phyloP scores from a whole-genome alignment of 2,329 filamentous ascomycete genomes.

The Chaetomium strumarium region DNA sequence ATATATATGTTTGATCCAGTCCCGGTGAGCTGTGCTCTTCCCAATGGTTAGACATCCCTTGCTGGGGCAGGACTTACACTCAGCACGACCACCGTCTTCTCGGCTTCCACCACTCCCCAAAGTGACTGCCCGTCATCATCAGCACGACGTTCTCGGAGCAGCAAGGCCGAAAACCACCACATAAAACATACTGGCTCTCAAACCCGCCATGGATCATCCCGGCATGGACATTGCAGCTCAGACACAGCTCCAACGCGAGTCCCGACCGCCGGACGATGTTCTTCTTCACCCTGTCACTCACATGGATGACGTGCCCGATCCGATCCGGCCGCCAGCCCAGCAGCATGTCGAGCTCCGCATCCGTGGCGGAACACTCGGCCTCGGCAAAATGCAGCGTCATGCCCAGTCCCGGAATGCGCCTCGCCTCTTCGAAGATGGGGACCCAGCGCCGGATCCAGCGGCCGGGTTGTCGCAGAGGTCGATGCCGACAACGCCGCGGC shows the following conservation, averaged over 20 bases:
- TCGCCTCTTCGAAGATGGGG: constrained; percentile 53
- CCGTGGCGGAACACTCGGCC: constrained; percentile 48
- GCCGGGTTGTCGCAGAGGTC: constrained; percentile 73
- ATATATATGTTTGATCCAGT: background rate
- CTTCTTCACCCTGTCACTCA: constrained; percentile 53
- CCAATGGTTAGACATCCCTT: background rate
- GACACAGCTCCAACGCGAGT: constrained; percentile 67
- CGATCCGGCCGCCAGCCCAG: constrained; percentile 61
- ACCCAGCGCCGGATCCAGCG: constrained; percentile 50
- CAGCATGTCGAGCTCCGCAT: constrained; percentile 56
- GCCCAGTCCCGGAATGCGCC: constrained; percentile 44
- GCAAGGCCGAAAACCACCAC: background rate
- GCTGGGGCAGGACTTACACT: constrained; percentile 51
- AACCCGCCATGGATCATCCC: constrained; percentile 63
- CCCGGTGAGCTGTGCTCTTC: background rate
- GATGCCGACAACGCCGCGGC: constrained; percentile 60
- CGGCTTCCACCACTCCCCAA: constrained; percentile 63
- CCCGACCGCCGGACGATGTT: constrained; percentile 46
- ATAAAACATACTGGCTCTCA: constrained; percentile 46
- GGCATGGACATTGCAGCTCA: constrained; percentile 76
- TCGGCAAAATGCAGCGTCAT: constrained; percentile 79
- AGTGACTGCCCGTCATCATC: constrained; percentile 44
- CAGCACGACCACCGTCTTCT: constrained; percentile 56
- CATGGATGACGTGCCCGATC: constrained; percentile 74
- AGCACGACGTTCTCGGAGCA: background rate